These are phyloP conservation scores for Gastrodia elata DNA, from an alignment of 106 monocot species.

Conservation along the genomic window DNA sequence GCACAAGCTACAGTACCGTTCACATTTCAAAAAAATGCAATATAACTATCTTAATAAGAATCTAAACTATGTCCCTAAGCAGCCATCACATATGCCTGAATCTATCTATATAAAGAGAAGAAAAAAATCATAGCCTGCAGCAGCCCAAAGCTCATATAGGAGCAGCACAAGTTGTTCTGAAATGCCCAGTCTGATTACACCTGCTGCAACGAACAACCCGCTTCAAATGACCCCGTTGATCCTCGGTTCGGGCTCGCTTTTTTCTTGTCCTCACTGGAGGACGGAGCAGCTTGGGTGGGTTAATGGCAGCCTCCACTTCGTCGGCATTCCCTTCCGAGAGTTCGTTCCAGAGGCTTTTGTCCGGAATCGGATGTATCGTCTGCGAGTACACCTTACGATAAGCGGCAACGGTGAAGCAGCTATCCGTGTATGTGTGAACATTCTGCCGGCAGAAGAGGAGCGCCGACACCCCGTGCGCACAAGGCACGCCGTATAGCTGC, in stretches of 20 bases:
- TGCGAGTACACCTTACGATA: conserved; percentile 84
- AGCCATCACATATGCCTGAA: too few relatives aligned
- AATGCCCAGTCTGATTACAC: conserved; percentile 94
- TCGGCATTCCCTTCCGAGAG: conserved; percentile 16
- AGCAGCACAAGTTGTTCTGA: conserved; percentile 92
- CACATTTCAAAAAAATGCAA: too few relatives aligned
- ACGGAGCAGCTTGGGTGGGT: conserved; percentile 75
- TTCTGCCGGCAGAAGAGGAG: conserved; percentile 78
- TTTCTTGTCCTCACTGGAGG: conserved; percentile 78
- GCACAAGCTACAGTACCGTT: too few relatives aligned
- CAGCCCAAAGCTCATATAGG: too few relatives aligned
- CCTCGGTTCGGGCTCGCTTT: conserved; percentile 79
- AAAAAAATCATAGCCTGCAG: too few relatives aligned
- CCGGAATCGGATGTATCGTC: conserved; percentile 92
- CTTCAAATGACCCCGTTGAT: conserved; percentile 56
- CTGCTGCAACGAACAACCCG: conserved; percentile 87
- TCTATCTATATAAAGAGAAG: too few relatives aligned
- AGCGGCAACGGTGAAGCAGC: conserved; percentile 77
- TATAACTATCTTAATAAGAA: too few relatives aligned
- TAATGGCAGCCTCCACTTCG: conserved; percentile 39
- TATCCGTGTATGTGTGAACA: conserved; percentile 79
- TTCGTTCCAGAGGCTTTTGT: conserved; percentile 83
- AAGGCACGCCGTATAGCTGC: conserved; percentile 90
- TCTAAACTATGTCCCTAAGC: too few relatives aligned
- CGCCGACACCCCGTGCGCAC: conserved; percentile 83